Evolutionary conservation across 768 basidiomycete species (phyloP).

Genomic region (Suillus alpinus): DNA sequence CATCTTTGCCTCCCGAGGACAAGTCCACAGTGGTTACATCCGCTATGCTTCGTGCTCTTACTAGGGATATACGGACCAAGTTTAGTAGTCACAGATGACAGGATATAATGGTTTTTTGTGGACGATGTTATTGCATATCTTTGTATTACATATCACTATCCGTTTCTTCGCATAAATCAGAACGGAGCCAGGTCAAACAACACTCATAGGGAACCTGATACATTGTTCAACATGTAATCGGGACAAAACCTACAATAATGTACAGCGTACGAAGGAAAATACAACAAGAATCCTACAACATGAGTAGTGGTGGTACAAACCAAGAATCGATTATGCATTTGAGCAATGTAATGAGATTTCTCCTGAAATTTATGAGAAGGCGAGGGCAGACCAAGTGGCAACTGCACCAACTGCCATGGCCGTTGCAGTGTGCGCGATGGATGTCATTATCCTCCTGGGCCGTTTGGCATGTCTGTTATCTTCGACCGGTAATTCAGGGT

Average conservation of each 20-base stretch:
- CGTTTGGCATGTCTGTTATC: constrained; percentile 40
- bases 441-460: constrained; percentile 34
- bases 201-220: not conserved
- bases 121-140: not conserved
- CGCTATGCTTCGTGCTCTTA: constrained; percentile 55
- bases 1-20: constrained; percentile 36
- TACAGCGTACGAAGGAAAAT: not conserved
- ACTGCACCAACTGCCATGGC: constrained; percentile 66
- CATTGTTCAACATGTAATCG: not conserved
- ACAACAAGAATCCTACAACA: not conserved
- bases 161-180: not conserved
- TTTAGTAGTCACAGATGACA: constrained; percentile 17
- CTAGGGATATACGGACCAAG: constrained; percentile 29
- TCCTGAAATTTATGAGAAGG: constrained; percentile 45
- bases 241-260: constrained; percentile 2
- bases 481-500: constrained; percentile 6
- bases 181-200: not conserved
- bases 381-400: constrained; percentile 71
- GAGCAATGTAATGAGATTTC: not conserved
- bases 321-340: constrained; percentile 1
- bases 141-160: not conserved
- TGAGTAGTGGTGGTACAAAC: constrained; percentile 1
- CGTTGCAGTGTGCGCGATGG: constrained; percentile 56
- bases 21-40: constrained; percentile 46
- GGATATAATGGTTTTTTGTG: not conserved